A percentile compares a stretch with the other conserved stretches of the same genome.
phyloP scores from a whole-genome alignment of 2,329 filamentous ascomycete species.

The Penicillium psychrosexuale region DNA sequence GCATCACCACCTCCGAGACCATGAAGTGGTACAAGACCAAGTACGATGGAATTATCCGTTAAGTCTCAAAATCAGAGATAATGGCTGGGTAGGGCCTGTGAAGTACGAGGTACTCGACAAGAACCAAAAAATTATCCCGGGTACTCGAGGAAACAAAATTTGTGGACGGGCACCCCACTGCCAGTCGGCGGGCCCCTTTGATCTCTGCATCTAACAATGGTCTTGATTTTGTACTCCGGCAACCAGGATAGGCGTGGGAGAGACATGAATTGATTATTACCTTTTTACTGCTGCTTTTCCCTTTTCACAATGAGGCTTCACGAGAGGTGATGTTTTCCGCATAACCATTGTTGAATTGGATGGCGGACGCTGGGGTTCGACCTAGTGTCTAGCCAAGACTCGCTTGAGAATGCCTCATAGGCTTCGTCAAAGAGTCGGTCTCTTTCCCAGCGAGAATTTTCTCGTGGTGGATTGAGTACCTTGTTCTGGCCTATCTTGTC shows the following conservation, averaged over 20 bases:
- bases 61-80: slow-evolving; percentile 49
- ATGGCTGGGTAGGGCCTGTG: slow-evolving; percentile 19
- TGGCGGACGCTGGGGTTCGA: slow-evolving; percentile 20
- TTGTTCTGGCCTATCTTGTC: slow-evolving; percentile 26
- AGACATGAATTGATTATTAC: slow-evolving; percentile 38
- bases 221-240: slow-evolving; percentile 36
- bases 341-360: slow-evolving; percentile 55
- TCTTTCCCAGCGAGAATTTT: slow-evolving; percentile 4
- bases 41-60: slow-evolving; percentile 99
- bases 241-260: slow-evolving; percentile 41
- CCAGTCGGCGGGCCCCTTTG: slow-evolving; percentile 21
- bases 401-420: slow-evolving; percentile 19
- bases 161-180: slow-evolving; percentile 15
- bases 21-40: slow-evolving; percentile 96
- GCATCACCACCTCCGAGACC: slow-evolving; percentile 91
- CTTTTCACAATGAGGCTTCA: slow-evolving; percentile 57
- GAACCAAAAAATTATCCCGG: slow-evolving; percentile 24
- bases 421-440: slow-evolving; percentile 25
- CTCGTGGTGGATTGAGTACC: slow-evolving; percentile 13
- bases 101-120: slow-evolving; percentile 35
- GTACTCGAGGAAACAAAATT: slow-evolving; percentile 26
- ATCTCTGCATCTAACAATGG: slow-evolving; percentile 27
- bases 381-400: slow-evolving; percentile 17
- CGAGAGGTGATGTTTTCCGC: slow-evolving; percentile 54
- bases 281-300: slow-evolving; percentile 31